Evolutionary conservation across 1,284 basidiomycete species (phyloP).

Genomic region (Sphagnurus paluster): DNA sequence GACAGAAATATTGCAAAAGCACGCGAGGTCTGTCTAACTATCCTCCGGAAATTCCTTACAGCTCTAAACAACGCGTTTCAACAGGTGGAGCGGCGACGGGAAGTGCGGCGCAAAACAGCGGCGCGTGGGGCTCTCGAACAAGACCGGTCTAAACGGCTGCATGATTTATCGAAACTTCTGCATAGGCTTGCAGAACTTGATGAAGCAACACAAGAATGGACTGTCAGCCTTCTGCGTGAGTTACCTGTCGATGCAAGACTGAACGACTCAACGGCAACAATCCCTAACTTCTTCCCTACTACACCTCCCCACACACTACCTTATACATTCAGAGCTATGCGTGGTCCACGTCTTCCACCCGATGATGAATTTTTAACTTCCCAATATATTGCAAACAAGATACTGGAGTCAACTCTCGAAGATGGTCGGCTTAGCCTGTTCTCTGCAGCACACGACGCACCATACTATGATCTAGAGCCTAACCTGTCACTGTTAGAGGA

Average conservation of each 20-base stretch:
- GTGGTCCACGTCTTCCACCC: conserved; percentile 1
- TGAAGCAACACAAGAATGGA: conserved; percentile 8
- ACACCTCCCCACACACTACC: background rate
- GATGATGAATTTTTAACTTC: conserved; percentile 8
- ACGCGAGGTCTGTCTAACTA: conserved; percentile 52
- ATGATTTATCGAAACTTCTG: conserved; percentile 23
- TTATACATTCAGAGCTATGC: background rate
- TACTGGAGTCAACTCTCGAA: conserved; percentile 1
- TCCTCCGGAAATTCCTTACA: background rate
- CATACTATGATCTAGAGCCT: conserved; percentile 1
- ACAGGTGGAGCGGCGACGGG: conserved; percentile 52
- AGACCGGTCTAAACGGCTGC: conserved; percentile 50
- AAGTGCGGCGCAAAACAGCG: conserved; percentile 42
- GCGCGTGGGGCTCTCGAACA: conserved; percentile 56
- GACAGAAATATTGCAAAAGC: conserved; percentile 67
- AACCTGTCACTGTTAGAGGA: background rate
- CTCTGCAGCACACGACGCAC: conserved; percentile 8
- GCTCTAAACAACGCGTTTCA: conserved; percentile 1
- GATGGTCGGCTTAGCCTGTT: conserved; percentile 3
- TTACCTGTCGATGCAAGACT: conserved; percentile 1
- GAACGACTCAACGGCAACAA: background rate
- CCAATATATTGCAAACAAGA: conserved; percentile 9
- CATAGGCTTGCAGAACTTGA: conserved; percentile 15
- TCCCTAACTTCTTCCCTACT: background rate
- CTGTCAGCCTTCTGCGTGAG: conserved; percentile 13